Conservation (phyloP, 176 grass and related monocot species). For the Zizania latifolia region DNA sequence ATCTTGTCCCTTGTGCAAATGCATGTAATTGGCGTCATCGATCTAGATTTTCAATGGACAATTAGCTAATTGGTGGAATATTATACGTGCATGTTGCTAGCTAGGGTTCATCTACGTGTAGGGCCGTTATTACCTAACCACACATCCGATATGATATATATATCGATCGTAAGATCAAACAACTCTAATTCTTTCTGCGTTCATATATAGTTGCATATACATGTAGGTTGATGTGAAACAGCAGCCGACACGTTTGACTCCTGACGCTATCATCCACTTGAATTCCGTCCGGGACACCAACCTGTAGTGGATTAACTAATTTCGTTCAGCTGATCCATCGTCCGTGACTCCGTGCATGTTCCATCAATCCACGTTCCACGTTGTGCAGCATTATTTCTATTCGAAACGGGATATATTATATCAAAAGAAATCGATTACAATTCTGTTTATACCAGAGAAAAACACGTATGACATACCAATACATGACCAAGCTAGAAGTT, state of each 20-base stretch:
- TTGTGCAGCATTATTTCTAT: no score
- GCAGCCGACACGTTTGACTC: background rate
- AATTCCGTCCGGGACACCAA: background rate
- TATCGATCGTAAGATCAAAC: constrained; percentile 11
- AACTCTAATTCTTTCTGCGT: background rate
- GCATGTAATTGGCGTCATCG: background rate
- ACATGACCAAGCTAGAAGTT: no score
- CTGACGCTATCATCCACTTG: constrained; percentile 18
- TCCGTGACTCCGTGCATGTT: background rate
- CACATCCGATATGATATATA: background rate
- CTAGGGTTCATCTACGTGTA: no score
- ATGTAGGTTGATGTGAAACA: background rate
- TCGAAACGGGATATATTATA: no score
- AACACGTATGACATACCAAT: no score
- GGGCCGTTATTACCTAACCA: constrained; percentile 22
- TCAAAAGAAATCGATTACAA: no score
- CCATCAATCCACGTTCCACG: background rate
- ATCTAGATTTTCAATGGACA: background rate
- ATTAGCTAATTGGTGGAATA: background rate
- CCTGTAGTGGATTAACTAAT: background rate
- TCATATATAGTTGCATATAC: background rate
- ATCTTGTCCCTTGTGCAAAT: constrained; percentile 20
- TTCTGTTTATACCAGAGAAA: no score
- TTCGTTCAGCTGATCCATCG: background rate
- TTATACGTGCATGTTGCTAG: no score